Evolutionary conservation across 257 asterid genomes (phyloP).

Genomic region (Gentiana straminea): DNA sequence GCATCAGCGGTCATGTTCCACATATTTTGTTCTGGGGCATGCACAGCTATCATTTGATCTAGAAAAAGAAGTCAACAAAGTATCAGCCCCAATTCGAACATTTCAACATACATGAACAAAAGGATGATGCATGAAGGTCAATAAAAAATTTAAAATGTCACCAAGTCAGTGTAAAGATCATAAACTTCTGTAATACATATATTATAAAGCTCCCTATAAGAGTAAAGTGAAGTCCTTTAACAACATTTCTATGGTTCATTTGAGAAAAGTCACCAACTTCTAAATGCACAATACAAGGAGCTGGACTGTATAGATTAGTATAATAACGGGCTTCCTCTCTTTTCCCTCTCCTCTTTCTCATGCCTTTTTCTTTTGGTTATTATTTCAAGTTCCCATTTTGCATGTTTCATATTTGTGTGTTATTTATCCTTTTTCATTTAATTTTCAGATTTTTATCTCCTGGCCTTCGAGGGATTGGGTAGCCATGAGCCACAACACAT

Average conservation of each 20-base stretch:
- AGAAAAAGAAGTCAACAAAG: constrained; percentile 16
- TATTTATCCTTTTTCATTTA: too few relatives aligned
- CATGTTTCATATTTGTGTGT: too few relatives aligned
- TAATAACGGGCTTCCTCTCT: neutral
- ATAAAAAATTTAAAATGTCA: neutral
- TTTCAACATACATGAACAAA: too few relatives aligned
- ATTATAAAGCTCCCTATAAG: neutral
- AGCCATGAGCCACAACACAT: neutral
- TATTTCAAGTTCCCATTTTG: too few relatives aligned
- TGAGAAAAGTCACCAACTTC: neutral
- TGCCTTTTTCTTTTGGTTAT: too few relatives aligned
- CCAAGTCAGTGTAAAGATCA: neutral
- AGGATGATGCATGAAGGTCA: too few relatives aligned
- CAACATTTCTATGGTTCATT: neutral
- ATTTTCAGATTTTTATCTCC: too few relatives aligned
- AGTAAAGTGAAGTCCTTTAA: neutral
- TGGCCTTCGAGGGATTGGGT: too few relatives aligned
- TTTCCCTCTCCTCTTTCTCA: too few relatives aligned
- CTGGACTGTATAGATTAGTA: neutral
- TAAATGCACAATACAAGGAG: neutral
- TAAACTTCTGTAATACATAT: neutral
- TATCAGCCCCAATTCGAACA: constrained; percentile 7
- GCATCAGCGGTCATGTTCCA: constrained; percentile 36
- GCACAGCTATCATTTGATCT: constrained; percentile 28
- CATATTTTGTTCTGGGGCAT: constrained; percentile 28